Conservation (phyloP, 1,284 basidiomycete genomes). For the Irpex rosettiformis region DNA sequence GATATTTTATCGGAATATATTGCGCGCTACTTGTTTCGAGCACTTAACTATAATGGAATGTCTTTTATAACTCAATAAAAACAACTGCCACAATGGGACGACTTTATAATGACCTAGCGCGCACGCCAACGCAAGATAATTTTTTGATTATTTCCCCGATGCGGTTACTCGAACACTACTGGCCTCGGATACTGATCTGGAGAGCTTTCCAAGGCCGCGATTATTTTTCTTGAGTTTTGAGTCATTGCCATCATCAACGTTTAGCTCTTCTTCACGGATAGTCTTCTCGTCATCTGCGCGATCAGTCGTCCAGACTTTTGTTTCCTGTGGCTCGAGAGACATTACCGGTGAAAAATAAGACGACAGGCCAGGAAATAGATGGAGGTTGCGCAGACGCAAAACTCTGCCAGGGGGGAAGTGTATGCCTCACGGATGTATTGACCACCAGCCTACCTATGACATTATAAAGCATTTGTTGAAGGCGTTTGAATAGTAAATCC, state of each 20-base stretch:
- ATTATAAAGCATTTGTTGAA: not conserved
- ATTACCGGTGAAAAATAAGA: not conserved
- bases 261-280: slow-evolving; percentile 3
- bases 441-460: not conserved
- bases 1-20: no score
- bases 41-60: no score
- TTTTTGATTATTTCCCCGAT: no score
- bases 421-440: not conserved
- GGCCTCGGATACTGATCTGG: not conserved
- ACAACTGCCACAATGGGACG: no score
- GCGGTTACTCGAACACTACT: slow-evolving; percentile 5
- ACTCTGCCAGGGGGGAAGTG: not conserved
- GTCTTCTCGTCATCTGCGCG: slow-evolving; percentile 16
- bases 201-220: slow-evolving; percentile 3
- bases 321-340: slow-evolving; percentile 1
- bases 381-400: not conserved
- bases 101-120: no score
- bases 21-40: no score
- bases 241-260: not conserved
- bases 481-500: not conserved
- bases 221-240: not conserved
- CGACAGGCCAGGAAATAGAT: not conserved
- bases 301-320: not conserved
- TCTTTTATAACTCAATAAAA: no score
- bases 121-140: no score